Conservation (phyloP, 2,329 filamentous ascomycete genomes). For the Penicillium capsulatum region DNA sequence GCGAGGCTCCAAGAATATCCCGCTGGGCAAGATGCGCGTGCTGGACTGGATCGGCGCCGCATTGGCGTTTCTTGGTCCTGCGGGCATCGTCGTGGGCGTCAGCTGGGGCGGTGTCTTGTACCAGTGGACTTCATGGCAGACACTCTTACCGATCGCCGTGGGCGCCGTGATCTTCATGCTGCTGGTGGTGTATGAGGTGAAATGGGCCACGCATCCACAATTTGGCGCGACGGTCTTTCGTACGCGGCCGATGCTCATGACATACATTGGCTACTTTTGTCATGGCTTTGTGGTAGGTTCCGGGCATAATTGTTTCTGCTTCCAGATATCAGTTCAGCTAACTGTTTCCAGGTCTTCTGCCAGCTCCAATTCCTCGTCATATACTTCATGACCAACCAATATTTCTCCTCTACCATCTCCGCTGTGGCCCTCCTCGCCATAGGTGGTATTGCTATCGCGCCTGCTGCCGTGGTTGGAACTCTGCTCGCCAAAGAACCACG, state of each 20-base stretch:
- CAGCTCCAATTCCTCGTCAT: conserved; percentile 44
- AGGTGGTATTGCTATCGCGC: conserved; percentile 25
- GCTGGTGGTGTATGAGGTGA: conserved; percentile 36
- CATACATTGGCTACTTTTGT: conserved; percentile 41
- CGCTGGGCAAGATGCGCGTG: conserved; percentile 20
- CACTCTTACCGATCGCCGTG: conserved; percentile 38
- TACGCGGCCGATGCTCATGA: conserved; percentile 32
- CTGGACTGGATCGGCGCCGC: conserved; percentile 44
- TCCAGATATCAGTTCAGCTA: background rate
- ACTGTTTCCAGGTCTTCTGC: conserved; percentile 35
- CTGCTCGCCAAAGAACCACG: conserved; percentile 14
- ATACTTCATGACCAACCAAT: conserved; percentile 39
- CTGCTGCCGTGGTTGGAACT: conserved; percentile 19
- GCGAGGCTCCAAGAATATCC: conserved; percentile 20
- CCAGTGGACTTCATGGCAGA: conserved; percentile 39
- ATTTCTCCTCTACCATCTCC: conserved; percentile 30
- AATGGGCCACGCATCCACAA: conserved; percentile 33
- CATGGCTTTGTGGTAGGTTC: conserved; percentile 44
- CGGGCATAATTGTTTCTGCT: no score
- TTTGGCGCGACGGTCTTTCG: conserved; percentile 39
- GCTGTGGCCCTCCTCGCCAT: conserved; percentile 40
- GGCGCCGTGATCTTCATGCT: conserved; percentile 31
- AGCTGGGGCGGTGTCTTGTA: conserved; percentile 43
- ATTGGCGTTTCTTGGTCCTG: conserved; percentile 38
- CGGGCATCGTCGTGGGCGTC: conserved; percentile 40